These are phyloP conservation scores for Hyphopichia burtonii DNA, from an alignment of 1,139 yeast species.

Conservation along the genomic window DNA sequence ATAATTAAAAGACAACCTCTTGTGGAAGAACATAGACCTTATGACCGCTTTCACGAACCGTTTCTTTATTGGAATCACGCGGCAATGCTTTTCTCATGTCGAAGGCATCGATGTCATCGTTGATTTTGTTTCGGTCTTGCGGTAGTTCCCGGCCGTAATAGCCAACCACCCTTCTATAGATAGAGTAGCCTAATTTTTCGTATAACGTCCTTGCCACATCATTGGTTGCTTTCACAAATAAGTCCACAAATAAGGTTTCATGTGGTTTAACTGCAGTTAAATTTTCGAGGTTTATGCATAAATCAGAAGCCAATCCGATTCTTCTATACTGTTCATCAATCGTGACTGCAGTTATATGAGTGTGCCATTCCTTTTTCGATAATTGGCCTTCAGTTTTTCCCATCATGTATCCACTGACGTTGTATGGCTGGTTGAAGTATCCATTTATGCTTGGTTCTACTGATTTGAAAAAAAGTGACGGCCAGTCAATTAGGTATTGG, in stretches of 20 bases:
- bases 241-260: slow-evolving; percentile 79
- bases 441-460: slow-evolving; percentile 31
- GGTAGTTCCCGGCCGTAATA: slow-evolving; percentile 66
- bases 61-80: slow-evolving; percentile 49
- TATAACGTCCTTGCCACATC: slow-evolving; percentile 75
- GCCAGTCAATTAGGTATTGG: slow-evolving; percentile 84
- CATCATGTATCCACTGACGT: slow-evolving; percentile 77
- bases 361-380: slow-evolving; percentile 80
- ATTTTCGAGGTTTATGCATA: slow-evolving; percentile 72
- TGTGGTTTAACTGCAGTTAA: slow-evolving; percentile 67
- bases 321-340: slow-evolving; percentile 81
- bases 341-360: slow-evolving; percentile 96
- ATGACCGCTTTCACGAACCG: slow-evolving; percentile 59
- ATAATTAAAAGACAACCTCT: slow-evolving; percentile 49
- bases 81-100: slow-evolving; percentile 74
- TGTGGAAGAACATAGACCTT: slow-evolving; percentile 59
- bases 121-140: slow-evolving; percentile 40
- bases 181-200: slow-evolving; percentile 81
- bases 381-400: slow-evolving; percentile 89
- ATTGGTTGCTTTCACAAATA: slow-evolving; percentile 88
- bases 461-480: slow-evolving; percentile 81
- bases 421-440: not conserved
- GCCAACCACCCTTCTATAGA: slow-evolving; percentile 85
- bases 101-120: slow-evolving; percentile 82
- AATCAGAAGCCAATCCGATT: slow-evolving; percentile 75